Conservation (phyloP, 1,284 basidiomycete genomes). For the Melampsora medusae region DNA sequence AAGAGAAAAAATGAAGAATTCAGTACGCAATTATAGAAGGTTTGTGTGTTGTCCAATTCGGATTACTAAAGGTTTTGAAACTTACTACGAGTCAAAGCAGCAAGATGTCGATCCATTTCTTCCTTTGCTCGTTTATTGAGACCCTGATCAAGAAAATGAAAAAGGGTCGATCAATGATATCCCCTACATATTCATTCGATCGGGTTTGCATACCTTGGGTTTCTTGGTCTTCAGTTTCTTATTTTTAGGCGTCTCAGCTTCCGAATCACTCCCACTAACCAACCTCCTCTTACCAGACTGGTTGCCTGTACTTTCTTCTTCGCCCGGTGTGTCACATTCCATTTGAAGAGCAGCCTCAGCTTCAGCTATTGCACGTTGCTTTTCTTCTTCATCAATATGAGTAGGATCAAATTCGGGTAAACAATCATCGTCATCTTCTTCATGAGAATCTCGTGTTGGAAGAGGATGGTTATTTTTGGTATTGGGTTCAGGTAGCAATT, state of each 20-base stretch:
- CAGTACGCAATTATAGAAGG: neutral
- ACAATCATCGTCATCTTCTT: neutral
- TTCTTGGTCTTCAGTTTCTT: slow-evolving; percentile 28
- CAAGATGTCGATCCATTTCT: slow-evolving; percentile 27
- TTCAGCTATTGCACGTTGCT: neutral
- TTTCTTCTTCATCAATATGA: neutral
- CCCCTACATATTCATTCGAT: neutral
- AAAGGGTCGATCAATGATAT: neutral
- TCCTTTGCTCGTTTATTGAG: slow-evolving; percentile 37
- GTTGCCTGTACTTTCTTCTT: neutral
- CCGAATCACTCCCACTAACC: neutral
- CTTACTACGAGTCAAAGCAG: neutral
- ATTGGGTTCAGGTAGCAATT: neutral
- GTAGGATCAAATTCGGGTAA: neutral
- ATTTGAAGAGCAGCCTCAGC: neutral
- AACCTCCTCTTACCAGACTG: neutral
- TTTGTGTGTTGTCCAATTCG: too few species aligned
- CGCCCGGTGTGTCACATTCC: neutral
- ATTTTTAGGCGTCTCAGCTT: neutral
- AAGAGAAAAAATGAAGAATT: neutral
- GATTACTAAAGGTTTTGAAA: neutral
- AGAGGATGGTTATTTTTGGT: neutral
- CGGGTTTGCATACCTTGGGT: neutral
- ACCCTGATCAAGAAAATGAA: slow-evolving; percentile 7
- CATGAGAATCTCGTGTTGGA: neutral